Base-by-base conservation (phyloP, 306 rosid species). In the Acacia melanoxylon region DNA sequence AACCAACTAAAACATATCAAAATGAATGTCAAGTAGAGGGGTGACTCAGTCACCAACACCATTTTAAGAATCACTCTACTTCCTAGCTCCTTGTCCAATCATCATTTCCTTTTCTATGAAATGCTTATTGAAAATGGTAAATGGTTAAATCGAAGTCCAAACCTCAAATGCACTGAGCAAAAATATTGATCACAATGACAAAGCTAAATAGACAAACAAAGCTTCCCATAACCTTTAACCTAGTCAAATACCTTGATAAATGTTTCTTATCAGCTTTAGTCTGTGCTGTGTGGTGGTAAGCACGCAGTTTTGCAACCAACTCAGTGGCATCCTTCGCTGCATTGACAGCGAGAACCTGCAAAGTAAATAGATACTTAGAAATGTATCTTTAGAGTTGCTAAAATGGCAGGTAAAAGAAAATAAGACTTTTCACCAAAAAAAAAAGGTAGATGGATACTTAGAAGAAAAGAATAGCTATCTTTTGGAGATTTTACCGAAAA, bases 241-340 rank as follows among this genome's bases (percentile, higher is more conserved):
- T 54, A 5, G 12, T 5, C 61, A 48, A 87, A 78, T 91, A 94
- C 98, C 97, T 94, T 6, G 97, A 92, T 31, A 89, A 88, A 83
- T 92, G 93, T 87, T 92, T 92, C 89, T 94, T 91, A 66, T 94
- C 98, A 1, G 98, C 94, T 79, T 89, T 91, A 45, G 97, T 93
- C 78, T 93, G 99, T 4, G 99, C 99, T 69, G 90, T 74, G 83
- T 88, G 93, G 85, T 95, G 99, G 84, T 89, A 93, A 56, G 98
- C 75, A 16, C 75, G 88, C 82, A 95, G 83, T 83, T 92, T 95
- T 72, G 99, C 93, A 82, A 95, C 98, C 74, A 93, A 86, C 75
- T 95, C 97, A 0, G 97, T 93, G 48, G 99, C 98, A 87, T 95
- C 99, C 94, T 95, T 93, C 6, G 99, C 98, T 81, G 99, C 99